A percentile compares a stretch with the other conserved stretches of the same genome.
These are phyloP conservation scores for Ustilago loliicola DNA, from an alignment of 1,284 basidiomycete species.

Conservation along the genomic window DNA sequence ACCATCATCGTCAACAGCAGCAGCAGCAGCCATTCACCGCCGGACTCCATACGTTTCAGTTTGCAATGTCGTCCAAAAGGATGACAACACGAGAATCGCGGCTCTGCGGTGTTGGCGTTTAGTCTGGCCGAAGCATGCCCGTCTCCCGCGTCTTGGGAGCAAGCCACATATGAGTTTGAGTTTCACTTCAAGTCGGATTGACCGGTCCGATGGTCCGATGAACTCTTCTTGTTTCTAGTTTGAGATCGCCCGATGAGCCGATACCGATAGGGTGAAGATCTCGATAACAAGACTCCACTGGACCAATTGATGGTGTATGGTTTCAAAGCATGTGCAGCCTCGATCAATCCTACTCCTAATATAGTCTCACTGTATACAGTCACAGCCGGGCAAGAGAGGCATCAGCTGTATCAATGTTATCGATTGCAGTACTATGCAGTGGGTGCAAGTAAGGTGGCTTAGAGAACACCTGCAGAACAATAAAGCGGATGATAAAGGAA, in stretches of 20 bases:
- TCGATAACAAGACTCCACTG: background rate
- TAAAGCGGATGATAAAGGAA: background rate
- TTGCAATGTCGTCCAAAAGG: background rate
- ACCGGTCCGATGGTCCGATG: background rate
- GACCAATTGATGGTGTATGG: background rate
- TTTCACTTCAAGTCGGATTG: background rate
- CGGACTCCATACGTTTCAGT: slow-evolving; percentile 11
- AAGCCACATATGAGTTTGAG: slow-evolving; percentile 1
- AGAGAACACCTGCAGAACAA: background rate
- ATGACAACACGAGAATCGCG: slow-evolving; percentile 10
- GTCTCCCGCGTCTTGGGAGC: slow-evolving; percentile 16
- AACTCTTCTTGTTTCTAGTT: background rate
- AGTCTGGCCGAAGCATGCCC: slow-evolving; percentile 11
- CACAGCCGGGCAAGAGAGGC: background rate
- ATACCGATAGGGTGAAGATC: background rate
- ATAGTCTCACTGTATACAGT: background rate
- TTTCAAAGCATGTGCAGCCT: background rate
- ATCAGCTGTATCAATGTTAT: background rate
- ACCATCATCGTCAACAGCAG: background rate
- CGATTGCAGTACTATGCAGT: background rate
- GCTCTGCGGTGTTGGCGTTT: slow-evolving; percentile 21
- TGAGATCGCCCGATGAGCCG: background rate
- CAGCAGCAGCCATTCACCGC: background rate
- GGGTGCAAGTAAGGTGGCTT: background rate
- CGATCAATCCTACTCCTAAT: too few relatives aligned